Percentiles rank a stretch among this genome's conserved stretches.
Conservation (phyloP, 106 monocot species). For the Iris macrosiphon region DNA sequence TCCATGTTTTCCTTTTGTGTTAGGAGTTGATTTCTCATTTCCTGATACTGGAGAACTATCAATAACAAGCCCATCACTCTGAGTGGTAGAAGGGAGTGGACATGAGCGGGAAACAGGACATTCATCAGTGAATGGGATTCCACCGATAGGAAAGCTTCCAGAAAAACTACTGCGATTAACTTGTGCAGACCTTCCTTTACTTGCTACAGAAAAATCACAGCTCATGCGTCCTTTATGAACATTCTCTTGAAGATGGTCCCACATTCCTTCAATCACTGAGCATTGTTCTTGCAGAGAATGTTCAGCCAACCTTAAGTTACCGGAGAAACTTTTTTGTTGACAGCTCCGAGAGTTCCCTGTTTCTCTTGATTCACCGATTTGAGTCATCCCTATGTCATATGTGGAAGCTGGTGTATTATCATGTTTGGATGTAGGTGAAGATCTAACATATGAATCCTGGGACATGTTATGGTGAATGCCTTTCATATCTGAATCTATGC, state of each 20-base stretch:
- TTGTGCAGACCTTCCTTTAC: neutral
- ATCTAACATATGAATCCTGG: slow-evolving; percentile 5
- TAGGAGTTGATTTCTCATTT: too few species aligned
- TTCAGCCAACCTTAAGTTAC: neutral
- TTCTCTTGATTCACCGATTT: slow-evolving; percentile 5
- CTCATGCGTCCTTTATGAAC: slow-evolving; percentile 9
- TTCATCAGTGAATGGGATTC: neutral
- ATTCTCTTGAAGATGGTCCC: neutral
- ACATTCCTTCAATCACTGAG: neutral
- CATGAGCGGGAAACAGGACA: slow-evolving; percentile 8
- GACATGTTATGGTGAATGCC: neutral
- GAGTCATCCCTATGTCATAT: neutral
- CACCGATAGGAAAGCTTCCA: neutral
- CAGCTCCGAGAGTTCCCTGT: neutral
- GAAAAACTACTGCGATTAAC: slow-evolving; percentile 2
- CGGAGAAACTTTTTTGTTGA: slow-evolving; percentile 3
- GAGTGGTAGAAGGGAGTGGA: slow-evolving; percentile 3
- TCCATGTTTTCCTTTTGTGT: too few species aligned
- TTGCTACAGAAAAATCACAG: slow-evolving; percentile 12
- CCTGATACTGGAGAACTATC: neutral
- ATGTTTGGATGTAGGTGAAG: neutral
- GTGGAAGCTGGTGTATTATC: neutral
- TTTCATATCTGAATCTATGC: slow-evolving; percentile 9
- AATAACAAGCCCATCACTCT: neutral
- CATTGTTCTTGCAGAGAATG: neutral